Percentiles rank a stretch among this genome's conserved stretches.
Conservation (phyloP, 2,329 filamentous ascomycete species). For the Parastagonospora nodorum region DNA sequence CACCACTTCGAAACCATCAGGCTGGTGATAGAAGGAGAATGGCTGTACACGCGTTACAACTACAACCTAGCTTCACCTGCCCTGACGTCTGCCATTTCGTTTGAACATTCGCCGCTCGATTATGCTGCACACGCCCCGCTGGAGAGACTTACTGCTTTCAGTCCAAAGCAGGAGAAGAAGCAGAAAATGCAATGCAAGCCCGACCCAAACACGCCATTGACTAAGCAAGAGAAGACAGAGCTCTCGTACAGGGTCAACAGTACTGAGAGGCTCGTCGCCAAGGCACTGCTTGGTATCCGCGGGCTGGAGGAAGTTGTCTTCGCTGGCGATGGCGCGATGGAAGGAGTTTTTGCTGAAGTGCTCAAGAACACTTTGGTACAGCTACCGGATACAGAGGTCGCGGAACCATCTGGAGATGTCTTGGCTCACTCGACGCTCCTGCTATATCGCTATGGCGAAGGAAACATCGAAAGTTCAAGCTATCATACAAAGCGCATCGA, state of each 20-base stretch:
- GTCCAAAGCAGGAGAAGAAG: too few species aligned
- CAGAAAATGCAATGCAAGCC: too few species aligned
- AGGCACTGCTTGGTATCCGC: slow-evolving; percentile 22
- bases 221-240: slow-evolving; percentile 5
- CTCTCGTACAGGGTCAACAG: slow-evolving; percentile 11
- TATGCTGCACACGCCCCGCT: background rate
- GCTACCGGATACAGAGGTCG: background rate
- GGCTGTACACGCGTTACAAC: slow-evolving; percentile 7
- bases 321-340: slow-evolving; percentile 2
- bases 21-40: slow-evolving; percentile 9
- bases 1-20: slow-evolving; percentile 10
- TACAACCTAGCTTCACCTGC: slow-evolving; percentile 11
- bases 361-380: slow-evolving; percentile 1
- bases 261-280: slow-evolving; percentile 13
- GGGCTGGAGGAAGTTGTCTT: slow-evolving; percentile 16
- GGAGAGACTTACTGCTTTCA: background rate
- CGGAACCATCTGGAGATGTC: background rate
- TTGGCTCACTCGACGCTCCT: background rate
- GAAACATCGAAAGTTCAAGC: too few species aligned
- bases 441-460: background rate
- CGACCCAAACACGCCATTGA: background rate
- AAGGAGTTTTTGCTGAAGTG: slow-evolving; percentile 5
- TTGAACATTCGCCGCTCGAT: too few species aligned
- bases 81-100: background rate
- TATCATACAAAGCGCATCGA: too few species aligned